Conservation (phyloP, 169 alveolate species). For the Toxoplasma gondii region DNA sequence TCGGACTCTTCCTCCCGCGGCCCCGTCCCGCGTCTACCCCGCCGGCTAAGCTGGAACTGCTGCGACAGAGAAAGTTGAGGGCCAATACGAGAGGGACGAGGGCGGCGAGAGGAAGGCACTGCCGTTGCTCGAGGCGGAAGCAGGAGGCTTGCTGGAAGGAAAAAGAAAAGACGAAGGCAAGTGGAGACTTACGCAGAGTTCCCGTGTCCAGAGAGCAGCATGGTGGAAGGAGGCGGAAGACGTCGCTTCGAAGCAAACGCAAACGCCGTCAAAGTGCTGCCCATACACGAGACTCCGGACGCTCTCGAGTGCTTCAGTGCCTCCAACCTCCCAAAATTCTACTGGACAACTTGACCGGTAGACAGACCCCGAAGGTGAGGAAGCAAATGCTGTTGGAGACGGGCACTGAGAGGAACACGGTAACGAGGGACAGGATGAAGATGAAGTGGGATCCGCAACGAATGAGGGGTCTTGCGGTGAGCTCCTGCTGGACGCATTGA, state of each 20-base stretch:
- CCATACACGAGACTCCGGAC: background rate
- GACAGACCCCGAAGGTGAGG: background rate
- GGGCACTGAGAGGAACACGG: background rate
- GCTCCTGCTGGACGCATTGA: background rate
- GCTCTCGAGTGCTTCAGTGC: background rate
- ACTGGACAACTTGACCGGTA: background rate
- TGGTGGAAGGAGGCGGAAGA: background rate
- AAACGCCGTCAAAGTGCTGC: slow-evolving; percentile 1
- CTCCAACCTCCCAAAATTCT: slow-evolving; percentile 25
- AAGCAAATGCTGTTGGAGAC: background rate
- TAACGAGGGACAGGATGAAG: background rate
- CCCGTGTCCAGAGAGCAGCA: background rate
- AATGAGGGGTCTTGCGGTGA: background rate
- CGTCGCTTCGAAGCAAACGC: background rate
- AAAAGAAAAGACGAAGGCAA: background rate
- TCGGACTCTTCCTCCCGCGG: too few species aligned
- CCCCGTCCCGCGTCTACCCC: background rate
- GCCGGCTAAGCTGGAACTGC: background rate
- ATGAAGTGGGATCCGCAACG: background rate
- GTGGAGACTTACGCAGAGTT: background rate
- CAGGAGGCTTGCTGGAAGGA: background rate
- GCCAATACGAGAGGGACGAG: background rate
- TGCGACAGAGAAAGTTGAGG: background rate
- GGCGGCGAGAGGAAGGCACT: background rate
- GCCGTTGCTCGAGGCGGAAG: background rate